Evolutionary conservation across 306 rosid species (phyloP).

Genomic region (Oxytropis ochrocephala): DNA sequence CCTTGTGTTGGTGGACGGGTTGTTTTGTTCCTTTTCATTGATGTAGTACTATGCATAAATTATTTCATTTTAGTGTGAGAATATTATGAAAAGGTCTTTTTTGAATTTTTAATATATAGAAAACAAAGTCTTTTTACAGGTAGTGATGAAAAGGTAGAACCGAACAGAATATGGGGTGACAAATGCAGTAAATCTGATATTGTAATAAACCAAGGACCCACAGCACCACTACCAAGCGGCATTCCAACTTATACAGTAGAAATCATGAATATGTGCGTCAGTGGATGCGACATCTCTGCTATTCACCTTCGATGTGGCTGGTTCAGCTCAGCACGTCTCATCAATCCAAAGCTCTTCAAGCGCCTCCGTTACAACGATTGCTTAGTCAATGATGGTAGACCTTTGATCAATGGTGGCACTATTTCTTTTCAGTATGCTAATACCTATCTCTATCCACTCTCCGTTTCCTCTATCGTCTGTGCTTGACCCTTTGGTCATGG

Average conservation of each 20-base stretch:
- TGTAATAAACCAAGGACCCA: conserved; percentile 70
- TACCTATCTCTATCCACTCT: conserved; percentile 59
- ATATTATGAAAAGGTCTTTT: background rate
- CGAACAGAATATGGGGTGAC: conserved; percentile 70
- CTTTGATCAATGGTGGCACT: conserved; percentile 51
- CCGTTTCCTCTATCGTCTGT: conserved; percentile 57
- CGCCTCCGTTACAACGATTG: conserved; percentile 76
- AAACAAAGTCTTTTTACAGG: conserved; percentile 18
- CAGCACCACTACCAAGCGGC: conserved; percentile 70
- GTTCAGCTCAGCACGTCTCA: conserved; percentile 83
- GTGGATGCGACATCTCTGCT: conserved; percentile 61
- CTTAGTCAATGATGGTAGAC: conserved; percentile 70
- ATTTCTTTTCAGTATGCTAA: conserved; percentile 75
- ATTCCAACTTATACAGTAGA: conserved; percentile 81
- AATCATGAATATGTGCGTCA: conserved; percentile 59
- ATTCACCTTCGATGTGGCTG: conserved; percentile 80
- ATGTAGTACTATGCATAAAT: background rate
- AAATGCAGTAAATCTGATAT: conserved; percentile 61
- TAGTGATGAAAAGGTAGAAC: conserved; percentile 30
- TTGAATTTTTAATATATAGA: background rate
- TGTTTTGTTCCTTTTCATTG: background rate
- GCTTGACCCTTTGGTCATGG: background rate
- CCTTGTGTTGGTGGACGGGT: background rate
- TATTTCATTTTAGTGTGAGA: background rate
- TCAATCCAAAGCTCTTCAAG: conserved; percentile 78